Percentiles rank a stretch among this genome's conserved stretches.
phyloP scores from a whole-genome alignment of 768 basidiomycete species.

The Amanita rubescens region DNA sequence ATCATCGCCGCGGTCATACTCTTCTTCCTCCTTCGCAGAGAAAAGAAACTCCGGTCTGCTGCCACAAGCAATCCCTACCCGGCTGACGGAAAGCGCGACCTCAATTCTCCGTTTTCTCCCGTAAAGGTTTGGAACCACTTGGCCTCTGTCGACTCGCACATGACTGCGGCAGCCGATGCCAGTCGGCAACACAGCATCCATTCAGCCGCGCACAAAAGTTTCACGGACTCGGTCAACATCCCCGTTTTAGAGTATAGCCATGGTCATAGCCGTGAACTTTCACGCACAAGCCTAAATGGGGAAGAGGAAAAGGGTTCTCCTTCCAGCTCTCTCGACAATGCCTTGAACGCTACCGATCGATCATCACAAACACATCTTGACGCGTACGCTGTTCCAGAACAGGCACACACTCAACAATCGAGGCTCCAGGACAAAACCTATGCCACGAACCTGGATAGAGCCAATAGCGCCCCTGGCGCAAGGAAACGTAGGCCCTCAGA shows the following conservation, averaged over 20 bases:
- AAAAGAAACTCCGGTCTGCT: neutral
- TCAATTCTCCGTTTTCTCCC: neutral
- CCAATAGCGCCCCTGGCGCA: neutral
- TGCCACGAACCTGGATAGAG: neutral
- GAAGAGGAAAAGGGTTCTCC: neutral
- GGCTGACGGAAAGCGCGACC: neutral
- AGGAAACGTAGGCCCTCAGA: neutral
- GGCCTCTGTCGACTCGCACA: constrained; percentile 26
- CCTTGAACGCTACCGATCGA: neutral
- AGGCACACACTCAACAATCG: neutral
- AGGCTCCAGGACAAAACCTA: neutral
- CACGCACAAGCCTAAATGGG: neutral
- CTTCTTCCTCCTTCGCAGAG: constrained; percentile 25
- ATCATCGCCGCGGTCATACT: constrained; percentile 23
- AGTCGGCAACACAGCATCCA: neutral
- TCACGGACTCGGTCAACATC: neutral
- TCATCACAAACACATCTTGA: neutral
- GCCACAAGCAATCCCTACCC: neutral
- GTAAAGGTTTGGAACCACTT: constrained; percentile 23
- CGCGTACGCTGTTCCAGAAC: neutral
- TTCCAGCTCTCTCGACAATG: neutral
- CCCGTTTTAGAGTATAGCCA: neutral
- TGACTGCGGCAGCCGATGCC: neutral
- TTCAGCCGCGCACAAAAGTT: neutral
- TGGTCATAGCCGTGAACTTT: neutral